Base-by-base conservation (phyloP, 805 yeast genomes). In the Metschnikowia cerradonensis region DNA sequence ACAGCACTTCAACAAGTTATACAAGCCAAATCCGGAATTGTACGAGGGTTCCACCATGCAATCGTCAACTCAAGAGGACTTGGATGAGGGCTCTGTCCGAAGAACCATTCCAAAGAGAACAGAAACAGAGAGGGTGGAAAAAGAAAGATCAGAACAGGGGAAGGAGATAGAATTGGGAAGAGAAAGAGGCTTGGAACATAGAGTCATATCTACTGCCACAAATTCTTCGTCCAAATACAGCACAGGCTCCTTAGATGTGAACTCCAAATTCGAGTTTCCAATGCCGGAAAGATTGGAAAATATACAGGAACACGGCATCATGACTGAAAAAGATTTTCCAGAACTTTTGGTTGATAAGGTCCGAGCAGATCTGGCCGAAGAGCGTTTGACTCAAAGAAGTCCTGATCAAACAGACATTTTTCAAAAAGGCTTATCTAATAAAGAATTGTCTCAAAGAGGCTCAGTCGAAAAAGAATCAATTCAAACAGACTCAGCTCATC, bases 11-110 rank as follows among this genome's bases (percentile, higher is more conserved):
- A 50, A 54, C 26, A 51, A 59, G 20, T 39, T 64, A 17, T 65
- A 60, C 47, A 59, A 51, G 22, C 70, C 70, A 1, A 54, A 41
- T 7, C 72, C 71, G 2, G 60, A 53, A 20, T 56, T 66, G 33
- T 26, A 43, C 8, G 56, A 55, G 32, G 40, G 50, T 3, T 51
- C 61, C 2, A 41, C 50, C 4, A 45, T 49, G 11, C 45, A 46
- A 3, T 53, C 54, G 2, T 38, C 50, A 7, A 37, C 26, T 17
- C 22, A 41, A 3, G 40, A 46, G n/a, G 36, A 34, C 15, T 30
- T 11, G 10, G 13, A 23, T 22, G 20, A 17, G 4, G 35, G 17
- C 8, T 20, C 49, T 3, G 36, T 19, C n/a, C 42, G 36, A 14
- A 36, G 10, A 35, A 22, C 15, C 3, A 37, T 20, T 37, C 30